These are phyloP conservation scores for Pelomyxa schiedti DNA, from an alignment of 78 protist species.

Conservation along the genomic window DNA sequence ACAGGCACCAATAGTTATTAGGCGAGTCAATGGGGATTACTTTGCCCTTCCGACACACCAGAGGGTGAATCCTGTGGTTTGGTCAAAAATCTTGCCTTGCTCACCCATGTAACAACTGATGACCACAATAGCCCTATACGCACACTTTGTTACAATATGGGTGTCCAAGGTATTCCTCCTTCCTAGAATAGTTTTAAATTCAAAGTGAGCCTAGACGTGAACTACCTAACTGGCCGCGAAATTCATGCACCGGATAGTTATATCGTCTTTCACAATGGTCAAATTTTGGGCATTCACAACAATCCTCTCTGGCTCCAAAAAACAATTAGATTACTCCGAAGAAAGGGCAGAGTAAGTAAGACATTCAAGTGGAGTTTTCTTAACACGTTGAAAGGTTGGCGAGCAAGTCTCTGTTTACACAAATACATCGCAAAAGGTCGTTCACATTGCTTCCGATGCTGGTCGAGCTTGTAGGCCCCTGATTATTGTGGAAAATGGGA, in stretches of 20 bases:
- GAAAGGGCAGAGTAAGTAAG: constrained; percentile 68
- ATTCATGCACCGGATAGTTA: constrained; percentile 1
- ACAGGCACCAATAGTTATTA: constrained; percentile 54
- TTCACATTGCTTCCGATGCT: constrained; percentile 90
- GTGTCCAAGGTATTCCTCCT: constrained; percentile 64
- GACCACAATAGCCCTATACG: constrained; percentile 47
- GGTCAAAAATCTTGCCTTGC: constrained; percentile 96
- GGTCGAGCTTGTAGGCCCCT: constrained; percentile 98
- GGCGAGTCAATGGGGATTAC: constrained; percentile 98
- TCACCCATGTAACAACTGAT: constrained; percentile 94
- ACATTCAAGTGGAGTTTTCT: no score
- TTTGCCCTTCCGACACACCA: constrained; percentile 99
- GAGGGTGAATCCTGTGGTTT: constrained; percentile 99
- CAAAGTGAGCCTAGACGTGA: constrained; percentile 49
- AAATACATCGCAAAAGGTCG: constrained; percentile 33
- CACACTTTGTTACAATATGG: constrained; percentile 59
- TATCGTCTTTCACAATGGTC: constrained; percentile 87
- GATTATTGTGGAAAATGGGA: constrained; percentile 87
- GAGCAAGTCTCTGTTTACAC: constrained; percentile 76
- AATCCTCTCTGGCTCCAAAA: constrained; percentile 52
- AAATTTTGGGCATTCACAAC: constrained; percentile 83
- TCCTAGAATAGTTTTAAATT: no score
- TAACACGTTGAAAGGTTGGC: no score
- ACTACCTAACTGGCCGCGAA: constrained; percentile 57
- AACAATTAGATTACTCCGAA: constrained; percentile 53